Evolutionary conservation across 257 asterid genomes (phyloP).

Genomic region (Nicotiana tomentosiformis): DNA sequence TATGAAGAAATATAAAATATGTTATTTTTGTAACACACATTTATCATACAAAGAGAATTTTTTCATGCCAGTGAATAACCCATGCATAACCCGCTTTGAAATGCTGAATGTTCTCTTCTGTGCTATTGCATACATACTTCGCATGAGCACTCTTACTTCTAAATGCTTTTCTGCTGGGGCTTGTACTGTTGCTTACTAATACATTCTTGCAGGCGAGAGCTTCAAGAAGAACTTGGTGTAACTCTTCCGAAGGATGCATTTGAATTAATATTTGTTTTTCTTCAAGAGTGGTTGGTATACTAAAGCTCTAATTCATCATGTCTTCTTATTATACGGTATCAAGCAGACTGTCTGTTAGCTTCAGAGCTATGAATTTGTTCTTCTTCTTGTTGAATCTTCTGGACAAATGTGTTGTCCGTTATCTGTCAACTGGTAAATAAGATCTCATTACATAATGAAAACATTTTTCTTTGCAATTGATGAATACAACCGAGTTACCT

Average conservation of each 20-base stretch:
- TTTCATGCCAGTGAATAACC: background rate
- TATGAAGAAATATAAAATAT: background rate
- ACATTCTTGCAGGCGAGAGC: constrained; percentile 73
- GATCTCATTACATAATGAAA: constrained; percentile 1
- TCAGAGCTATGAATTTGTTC: background rate
- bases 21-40: background rate
- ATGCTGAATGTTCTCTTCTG: background rate
- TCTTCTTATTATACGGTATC: background rate
- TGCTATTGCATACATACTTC: background rate
- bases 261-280: constrained; percentile 66
- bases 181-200: constrained; percentile 13
- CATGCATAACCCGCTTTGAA: background rate
- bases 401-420: background rate
- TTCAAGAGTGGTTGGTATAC: constrained; percentile 70
- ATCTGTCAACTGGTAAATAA: background rate
- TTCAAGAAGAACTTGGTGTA: constrained; percentile 93
- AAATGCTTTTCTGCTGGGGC: constrained; percentile 10
- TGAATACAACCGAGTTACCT: background rate
- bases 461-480: background rate
- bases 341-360: background rate
- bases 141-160: background rate
- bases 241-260: constrained; percentile 89
- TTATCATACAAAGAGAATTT: background rate
- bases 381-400: background rate
- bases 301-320: constrained; percentile 7